Conservation (phyloP, 2,329 filamentous ascomycete species). For the Cordyceps pruinosa region DNA sequence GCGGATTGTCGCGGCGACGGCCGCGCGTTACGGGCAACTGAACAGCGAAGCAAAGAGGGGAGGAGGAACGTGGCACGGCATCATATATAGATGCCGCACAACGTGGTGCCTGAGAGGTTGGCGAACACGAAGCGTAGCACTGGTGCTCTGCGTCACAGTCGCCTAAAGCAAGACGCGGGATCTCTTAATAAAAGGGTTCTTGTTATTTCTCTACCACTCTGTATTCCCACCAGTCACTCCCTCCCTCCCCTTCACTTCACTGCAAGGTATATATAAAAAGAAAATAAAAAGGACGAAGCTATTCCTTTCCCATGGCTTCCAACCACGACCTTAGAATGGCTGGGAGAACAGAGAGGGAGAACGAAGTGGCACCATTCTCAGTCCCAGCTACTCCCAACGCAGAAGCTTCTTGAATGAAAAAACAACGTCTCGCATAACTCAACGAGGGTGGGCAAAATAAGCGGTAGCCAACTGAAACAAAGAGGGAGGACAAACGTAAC, state of each 20-base stretch:
- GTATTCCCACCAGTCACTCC: background rate
- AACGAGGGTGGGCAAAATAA: background rate
- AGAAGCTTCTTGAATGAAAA: background rate
- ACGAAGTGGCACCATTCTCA: background rate
- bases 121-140: too few species aligned
- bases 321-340: background rate
- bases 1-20: conserved; percentile 6
- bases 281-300: background rate
- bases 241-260: too few species aligned
- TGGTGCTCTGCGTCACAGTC: background rate
- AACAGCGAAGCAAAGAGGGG: background rate
- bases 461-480: background rate
- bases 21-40: conserved; percentile 5
- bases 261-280: background rate
- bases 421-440: background rate
- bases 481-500: background rate
- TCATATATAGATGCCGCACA: background rate
- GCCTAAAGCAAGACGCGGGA: background rate
- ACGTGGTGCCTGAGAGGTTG: background rate
- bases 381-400: background rate
- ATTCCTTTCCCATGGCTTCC: background rate
- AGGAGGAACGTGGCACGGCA: background rate
- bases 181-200: background rate
- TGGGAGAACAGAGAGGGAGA: background rate
- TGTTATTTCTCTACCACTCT: background rate